Percentiles rank a stretch among this genome's conserved stretches.
Evolutionary conservation across 768 basidiomycete species (phyloP).

Genomic region (Mycena galopus): DNA sequence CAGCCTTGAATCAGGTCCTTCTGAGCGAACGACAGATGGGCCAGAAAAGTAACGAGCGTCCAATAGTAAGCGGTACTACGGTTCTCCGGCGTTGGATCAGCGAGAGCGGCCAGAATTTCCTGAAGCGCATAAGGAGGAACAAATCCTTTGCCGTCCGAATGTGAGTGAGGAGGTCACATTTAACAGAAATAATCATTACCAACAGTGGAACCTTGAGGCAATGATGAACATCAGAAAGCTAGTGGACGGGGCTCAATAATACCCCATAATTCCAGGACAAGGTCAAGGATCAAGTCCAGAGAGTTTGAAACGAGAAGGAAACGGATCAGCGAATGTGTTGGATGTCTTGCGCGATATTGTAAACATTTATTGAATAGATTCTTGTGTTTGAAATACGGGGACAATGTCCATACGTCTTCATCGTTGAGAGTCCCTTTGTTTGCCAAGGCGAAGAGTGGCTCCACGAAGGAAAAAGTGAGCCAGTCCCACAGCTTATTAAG

Average conservation of each 20-base stretch:
- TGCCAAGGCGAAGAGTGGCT: slow-evolving; percentile 70
- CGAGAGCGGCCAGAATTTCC: slow-evolving; percentile 67
- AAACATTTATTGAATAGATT: slow-evolving; percentile 76
- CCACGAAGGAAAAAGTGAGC: slow-evolving; percentile 73
- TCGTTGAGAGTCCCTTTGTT: slow-evolving; percentile 62
- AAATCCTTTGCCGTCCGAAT: slow-evolving; percentile 59
- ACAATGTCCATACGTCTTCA: slow-evolving; percentile 71
- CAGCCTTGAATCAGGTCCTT: slow-evolving; percentile 73
- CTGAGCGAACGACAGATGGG: slow-evolving; percentile 77
- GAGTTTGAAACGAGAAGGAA: slow-evolving; percentile 78
- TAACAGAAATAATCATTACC: slow-evolving; percentile 11
- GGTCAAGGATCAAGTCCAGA: slow-evolving; percentile 73
- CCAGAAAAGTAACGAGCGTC: slow-evolving; percentile 70
- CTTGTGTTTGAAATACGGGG: slow-evolving; percentile 76
- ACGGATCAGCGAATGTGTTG: slow-evolving; percentile 68
- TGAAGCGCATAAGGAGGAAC: slow-evolving; percentile 75
- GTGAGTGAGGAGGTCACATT: background rate
- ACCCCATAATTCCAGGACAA: slow-evolving; percentile 71
- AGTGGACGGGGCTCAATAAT: slow-evolving; percentile 54
- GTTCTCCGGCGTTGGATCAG: slow-evolving; percentile 56
- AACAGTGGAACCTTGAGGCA: slow-evolving; percentile 44
- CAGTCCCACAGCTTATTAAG: slow-evolving; percentile 66
- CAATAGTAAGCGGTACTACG: slow-evolving; percentile 66
- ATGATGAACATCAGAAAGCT: background rate
- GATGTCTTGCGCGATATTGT: slow-evolving; percentile 66